Conservation (phyloP, 345 rosid species). For the Lumnitzera littorea region DNA sequence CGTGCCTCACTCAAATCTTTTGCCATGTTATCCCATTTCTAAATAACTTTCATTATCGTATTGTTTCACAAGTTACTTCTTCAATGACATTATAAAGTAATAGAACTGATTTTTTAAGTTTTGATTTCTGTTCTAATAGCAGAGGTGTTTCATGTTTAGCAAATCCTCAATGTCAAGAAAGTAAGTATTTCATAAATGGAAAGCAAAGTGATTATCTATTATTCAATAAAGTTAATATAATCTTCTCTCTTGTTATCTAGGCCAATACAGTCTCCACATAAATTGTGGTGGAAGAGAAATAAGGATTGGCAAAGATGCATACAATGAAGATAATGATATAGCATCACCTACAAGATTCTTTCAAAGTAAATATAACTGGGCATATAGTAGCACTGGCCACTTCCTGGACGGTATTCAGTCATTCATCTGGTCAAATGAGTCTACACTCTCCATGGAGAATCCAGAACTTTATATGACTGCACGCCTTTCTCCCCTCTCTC, state of each 20-base stretch:
- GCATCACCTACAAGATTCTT: not conserved
- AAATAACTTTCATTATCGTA: too few species aligned
- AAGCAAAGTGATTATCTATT: not conserved
- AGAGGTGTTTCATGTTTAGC: constrained; percentile 4
- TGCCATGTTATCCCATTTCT: too few species aligned
- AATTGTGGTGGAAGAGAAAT: constrained; percentile 4
- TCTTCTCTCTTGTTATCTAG: not conserved
- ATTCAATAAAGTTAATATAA: not conserved
- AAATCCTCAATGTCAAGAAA: not conserved
- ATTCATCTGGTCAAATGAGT: not conserved
- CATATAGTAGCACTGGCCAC: constrained; percentile 6
- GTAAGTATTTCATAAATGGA: constrained; percentile 1
- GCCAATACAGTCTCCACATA: not conserved
- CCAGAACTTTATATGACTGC: constrained; percentile 3
- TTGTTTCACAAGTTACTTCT: too few species aligned
- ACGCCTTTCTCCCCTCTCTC: not conserved
- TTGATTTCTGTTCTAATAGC: not conserved
- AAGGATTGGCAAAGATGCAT: rapidly evolving
- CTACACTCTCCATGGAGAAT: not conserved
- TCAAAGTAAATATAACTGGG: not conserved
- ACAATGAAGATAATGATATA: not conserved
- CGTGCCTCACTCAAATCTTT: not conserved
- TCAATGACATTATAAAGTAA: too few species aligned
- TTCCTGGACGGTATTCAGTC: not conserved
- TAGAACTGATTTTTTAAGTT: too few species aligned